A percentile compares a stretch with the other conserved stretches of the same genome.
phyloP scores from a whole-genome alignment of 176 grass and related monocot species.

The Echinochloa phyllopogon region DNA sequence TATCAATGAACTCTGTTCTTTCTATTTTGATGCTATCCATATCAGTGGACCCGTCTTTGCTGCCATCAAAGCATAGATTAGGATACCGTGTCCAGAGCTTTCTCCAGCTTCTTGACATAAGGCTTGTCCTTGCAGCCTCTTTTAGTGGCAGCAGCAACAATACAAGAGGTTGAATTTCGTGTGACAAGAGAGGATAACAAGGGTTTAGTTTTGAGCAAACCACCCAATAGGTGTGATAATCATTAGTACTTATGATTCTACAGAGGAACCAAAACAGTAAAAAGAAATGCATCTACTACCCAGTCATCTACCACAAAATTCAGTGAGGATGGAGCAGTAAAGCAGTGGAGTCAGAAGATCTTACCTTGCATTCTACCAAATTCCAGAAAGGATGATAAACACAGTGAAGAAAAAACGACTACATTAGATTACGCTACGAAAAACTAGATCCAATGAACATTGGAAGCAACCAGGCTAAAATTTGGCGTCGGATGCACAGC shows the following conservation, averaged over 20 bases:
- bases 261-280: background rate
- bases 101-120: constrained; percentile 22
- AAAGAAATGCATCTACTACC: background rate
- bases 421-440: background rate
- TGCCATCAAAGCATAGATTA: constrained; percentile 40
- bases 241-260: background rate
- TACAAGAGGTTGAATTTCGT: constrained; percentile 7
- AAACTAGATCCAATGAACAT: background rate
- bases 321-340: too few species aligned
- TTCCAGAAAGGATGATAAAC: background rate
- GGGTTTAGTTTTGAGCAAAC: background rate
- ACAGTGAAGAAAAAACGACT: background rate
- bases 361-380: too few species aligned
- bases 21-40: constrained; percentile 30
- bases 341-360: too few species aligned
- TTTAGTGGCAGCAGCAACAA: constrained; percentile 19
- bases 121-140: constrained; percentile 23
- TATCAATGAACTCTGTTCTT: constrained; percentile 35
- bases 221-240: background rate
- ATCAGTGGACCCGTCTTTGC: background rate
- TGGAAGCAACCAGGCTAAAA: too few species aligned
- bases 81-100: background rate
- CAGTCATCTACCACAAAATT: too few species aligned
- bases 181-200: background rate
- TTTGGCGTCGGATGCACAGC: background rate